Base-by-base conservation (phyloP, 768 basidiomycete species). In the Psilocybe sp. region DNA sequence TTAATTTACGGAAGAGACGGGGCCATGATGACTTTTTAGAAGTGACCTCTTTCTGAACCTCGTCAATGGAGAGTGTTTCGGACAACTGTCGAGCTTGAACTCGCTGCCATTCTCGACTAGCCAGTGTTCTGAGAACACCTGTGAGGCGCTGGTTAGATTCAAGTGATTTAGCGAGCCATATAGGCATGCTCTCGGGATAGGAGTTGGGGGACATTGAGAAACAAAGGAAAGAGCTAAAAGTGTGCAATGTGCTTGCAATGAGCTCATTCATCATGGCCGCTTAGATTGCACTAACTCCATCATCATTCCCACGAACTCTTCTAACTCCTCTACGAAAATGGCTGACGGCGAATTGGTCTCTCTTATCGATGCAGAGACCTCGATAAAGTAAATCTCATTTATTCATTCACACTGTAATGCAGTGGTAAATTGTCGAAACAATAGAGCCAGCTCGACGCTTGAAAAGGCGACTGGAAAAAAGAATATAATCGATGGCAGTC, bases 391-490 rank as follows among this genome's bases (percentile, higher is more conserved):
- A 41, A 70, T 69, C 39, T 44, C 36, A 55, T n/a, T n/a, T 28
- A 35, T 23, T 13, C 28, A 16, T 41, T 35, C 53, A 34, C 14
- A 32, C 9, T 19, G 2, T 13, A 33, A 19, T 46, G 13, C 46
- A 5, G 14, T 51, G 50, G 48, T 20, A 55, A 55, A 54, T 51
- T 6, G 40, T 18, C 6, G 14, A 19, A 28, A 28, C 18, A 28
- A 23, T 54, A 91, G 89, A 73, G 89, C 91, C 59, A 90, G 87
- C 66, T 90, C 89, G 32, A 83, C 84, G 4, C 70, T 90, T 12
- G 85, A 90, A 63, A 90, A 86, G 64, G 77, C 82, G 4, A 80
- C 77, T 12, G 80, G 81, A 15, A 91, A 87, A 69, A 86, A 83
- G 61, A 65, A 81, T 61, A 74, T 92, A 16, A 75, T 81, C 23